Evolutionary conservation across 1,139 yeast genomes (phyloP), one percentile per base, ranked within the genome.

Genomic region (Pichia sp.): DNA sequence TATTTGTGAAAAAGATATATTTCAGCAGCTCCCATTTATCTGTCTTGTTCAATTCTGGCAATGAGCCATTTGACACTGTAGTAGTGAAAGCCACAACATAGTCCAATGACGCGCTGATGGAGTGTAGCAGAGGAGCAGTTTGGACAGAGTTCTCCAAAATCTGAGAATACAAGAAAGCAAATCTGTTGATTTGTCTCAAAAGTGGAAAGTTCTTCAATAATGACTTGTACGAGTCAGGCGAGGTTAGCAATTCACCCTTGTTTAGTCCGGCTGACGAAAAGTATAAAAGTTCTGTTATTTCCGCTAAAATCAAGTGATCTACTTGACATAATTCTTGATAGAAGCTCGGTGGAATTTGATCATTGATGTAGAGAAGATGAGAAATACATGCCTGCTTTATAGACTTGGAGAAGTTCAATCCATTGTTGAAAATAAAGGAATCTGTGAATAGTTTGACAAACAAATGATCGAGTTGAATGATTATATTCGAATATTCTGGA

Each of bases 161-260:
- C 34, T 33, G 45, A 1, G 31, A 36, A 39, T 48, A 60, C 5
- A 79, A 54, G 45, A 70, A 67, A 0, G 82, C 71, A 36, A 79
- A 53, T 42, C 71, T 65, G 55, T 70, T 77, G 47, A 78, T 56
- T 52, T 75, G 77, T 47, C 70, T 72, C n/a, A 75, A 49, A 5
- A 69, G 70, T 0, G 83, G 82, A 29, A 57, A 63, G 1, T 45
- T 29, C 6, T 48, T 43, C 38, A 49, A 40, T 2, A 54, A 16
- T 50, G 33, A 29, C 2, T 45, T 23, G 29, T 47, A 45, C 1
- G 32, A 4, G 4, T 45, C 10, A 5, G 26, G 37, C 3, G 36
- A n/a, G 3, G 33, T 3, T 7, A 54, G 39, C 4, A 42, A 26
- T 6, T 36, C 27, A 4, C 57, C 58, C 34, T 49, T 55, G 28